phyloP scores from a whole-genome alignment of 768 basidiomycete species.

The Tricholoma sp. region DNA sequence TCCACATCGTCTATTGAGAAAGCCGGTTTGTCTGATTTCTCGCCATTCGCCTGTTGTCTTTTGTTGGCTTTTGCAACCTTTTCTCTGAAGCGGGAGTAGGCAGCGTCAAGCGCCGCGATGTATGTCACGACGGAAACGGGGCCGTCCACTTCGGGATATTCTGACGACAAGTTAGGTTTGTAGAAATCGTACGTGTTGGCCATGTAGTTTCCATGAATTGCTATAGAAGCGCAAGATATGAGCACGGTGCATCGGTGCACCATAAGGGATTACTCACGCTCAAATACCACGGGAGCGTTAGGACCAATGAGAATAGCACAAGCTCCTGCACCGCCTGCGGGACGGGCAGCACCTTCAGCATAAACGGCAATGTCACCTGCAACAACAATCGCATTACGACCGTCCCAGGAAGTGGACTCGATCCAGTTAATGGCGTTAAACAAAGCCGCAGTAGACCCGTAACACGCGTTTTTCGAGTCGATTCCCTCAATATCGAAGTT shows the following conservation, averaged over 20 bases:
- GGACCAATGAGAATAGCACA: slow-evolving; percentile 95
- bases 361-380: slow-evolving; percentile 98
- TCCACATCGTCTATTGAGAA: slow-evolving; percentile 85
- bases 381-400: slow-evolving; percentile 95
- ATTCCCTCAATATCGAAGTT: slow-evolving; percentile 98
- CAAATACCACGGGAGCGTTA: slow-evolving; percentile 89
- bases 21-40: slow-evolving; percentile 36
- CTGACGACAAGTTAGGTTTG: slow-evolving; percentile 93
- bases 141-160: slow-evolving; percentile 96
- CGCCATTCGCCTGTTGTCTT: slow-evolving; percentile 31
- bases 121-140: slow-evolving; percentile 95
- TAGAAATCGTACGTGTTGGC: slow-evolving; percentile 98
- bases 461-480: slow-evolving; percentile 99
- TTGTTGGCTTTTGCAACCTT: slow-evolving; percentile 71
- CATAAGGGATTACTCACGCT: slow-evolving; percentile 60
- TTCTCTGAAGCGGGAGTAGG: slow-evolving; percentile 80
- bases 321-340: slow-evolving; percentile 96
- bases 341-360: slow-evolving; percentile 91
- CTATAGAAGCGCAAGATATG: slow-evolving; percentile 34
- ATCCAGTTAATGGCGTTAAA: slow-evolving; percentile 99
- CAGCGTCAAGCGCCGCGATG: slow-evolving; percentile 86
- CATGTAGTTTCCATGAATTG: slow-evolving; percentile 95
- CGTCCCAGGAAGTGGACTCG: slow-evolving; percentile 95
- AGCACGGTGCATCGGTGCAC: slow-evolving; percentile 6
- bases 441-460: slow-evolving; percentile 96